Evolutionary conservation across 441 rosid species (phyloP).

Genomic region (Eruca vesicaria): DNA sequence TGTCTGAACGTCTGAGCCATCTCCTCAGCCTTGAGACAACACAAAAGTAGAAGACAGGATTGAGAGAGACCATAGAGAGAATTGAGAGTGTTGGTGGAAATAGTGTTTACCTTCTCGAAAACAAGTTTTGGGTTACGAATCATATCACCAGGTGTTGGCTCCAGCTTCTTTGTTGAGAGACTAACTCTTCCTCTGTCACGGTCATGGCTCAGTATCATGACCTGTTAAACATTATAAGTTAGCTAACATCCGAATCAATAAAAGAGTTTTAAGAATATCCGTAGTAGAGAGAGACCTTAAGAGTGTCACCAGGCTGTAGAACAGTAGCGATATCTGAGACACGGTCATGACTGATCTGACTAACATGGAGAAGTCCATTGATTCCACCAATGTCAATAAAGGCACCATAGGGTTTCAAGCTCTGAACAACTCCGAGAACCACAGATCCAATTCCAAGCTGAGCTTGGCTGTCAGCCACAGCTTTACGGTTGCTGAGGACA

Average conservation of each 20-base stretch:
- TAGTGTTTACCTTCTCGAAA: conserved; percentile 80
- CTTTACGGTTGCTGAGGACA: conserved; percentile 95
- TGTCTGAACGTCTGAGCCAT: conserved; percentile 99
- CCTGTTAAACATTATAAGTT: conserved; percentile 40
- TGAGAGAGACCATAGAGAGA: neutral
- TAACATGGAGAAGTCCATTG: conserved; percentile 95
- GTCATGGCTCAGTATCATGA: conserved; percentile 97
- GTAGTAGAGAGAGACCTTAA: conserved; percentile 52
- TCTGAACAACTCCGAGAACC: conserved; percentile 87
- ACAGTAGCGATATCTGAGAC: conserved; percentile 90
- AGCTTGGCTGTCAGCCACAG: conserved; percentile 97
- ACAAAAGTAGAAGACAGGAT: neutral
- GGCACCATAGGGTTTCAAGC: conserved; percentile 97
- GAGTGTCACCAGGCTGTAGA: conserved; percentile 95
- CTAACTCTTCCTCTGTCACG: conserved; percentile 97
- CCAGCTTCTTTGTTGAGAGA: conserved; percentile 95
- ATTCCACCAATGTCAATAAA: conserved; percentile 98
- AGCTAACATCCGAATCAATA: neutral
- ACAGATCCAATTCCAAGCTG: conserved; percentile 97
- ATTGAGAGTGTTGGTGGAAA: neutral
- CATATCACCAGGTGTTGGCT: conserved; percentile 99
- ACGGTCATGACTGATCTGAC: conserved; percentile 96
- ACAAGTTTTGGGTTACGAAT: conserved; percentile 96
- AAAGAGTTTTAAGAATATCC: neutral
- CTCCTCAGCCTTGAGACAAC: conserved; percentile 80